Percentiles rank a stretch among this genome's conserved stretches.
These are phyloP conservation scores for Solanum rostratum DNA, from an alignment of 257 asterid genomes.

Conservation along the genomic window DNA sequence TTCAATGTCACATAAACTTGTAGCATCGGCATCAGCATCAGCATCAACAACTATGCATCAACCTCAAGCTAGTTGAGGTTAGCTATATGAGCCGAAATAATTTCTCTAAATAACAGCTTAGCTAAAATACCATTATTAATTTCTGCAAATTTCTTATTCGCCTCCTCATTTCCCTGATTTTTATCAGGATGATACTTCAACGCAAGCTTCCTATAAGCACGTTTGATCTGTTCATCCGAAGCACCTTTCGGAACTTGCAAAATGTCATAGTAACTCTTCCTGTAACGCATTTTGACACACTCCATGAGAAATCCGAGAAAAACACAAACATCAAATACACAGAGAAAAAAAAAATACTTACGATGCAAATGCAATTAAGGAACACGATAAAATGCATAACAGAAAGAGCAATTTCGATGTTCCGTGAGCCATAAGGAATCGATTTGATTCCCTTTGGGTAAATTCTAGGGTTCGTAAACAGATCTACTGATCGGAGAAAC, in stretches of 20 bases:
- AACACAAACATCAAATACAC: neutral
- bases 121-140: conserved; percentile 55
- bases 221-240: conserved; percentile 82
- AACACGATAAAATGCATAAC: conserved; percentile 32
- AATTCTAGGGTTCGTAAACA: neutral
- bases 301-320: neutral
- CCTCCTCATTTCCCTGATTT: conserved; percentile 86
- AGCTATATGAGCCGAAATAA: neutral
- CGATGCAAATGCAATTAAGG: conserved; percentile 63
- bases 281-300: conserved; percentile 1
- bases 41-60: neutral
- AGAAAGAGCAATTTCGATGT: conserved; percentile 43
- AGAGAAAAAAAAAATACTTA: conserved; percentile 17
- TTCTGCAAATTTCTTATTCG: conserved; percentile 85
- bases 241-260: conserved; percentile 75
- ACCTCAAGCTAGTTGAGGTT: neutral
- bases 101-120: neutral
- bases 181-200: conserved; percentile 91
- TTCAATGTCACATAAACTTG: neutral
- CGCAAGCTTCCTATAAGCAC: conserved; percentile 88
- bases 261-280: conserved; percentile 81
- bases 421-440: conserved; percentile 45
- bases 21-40: neutral
- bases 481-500: neutral
- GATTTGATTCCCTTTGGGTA: conserved; percentile 10